Evolutionary conservation across 2,329 filamentous ascomycete genomes (phyloP), one percentile per base, ranked within the genome.

Genomic region (Colletotrichum cordylinicola): DNA sequence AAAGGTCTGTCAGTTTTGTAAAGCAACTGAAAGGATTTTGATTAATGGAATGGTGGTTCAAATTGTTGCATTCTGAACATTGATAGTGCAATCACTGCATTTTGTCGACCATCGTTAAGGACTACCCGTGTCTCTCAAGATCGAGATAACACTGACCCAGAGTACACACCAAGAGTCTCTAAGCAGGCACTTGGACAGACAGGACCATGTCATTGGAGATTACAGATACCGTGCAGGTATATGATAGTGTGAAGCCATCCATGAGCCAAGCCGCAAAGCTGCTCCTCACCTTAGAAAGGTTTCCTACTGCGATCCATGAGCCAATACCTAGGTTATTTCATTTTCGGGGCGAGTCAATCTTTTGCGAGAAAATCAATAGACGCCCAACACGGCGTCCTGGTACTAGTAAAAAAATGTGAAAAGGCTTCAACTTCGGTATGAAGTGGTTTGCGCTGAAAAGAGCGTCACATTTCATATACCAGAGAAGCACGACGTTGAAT

Each of bases 381-480:
- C 0, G 0, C n/a, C 18, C 16, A n/a, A 43, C 1, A 18, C 8
- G 39, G 16, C 3, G n/a, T 18, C 18, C 39, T 6, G 39, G 16
- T 18, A n/a, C 4, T 1, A 3, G 4, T 18, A 43, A 2, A 43
- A 2, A 43, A 18, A n/a, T 43, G 39, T 43, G n/a, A 0, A n/a
- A 6, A 43, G 16, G 16, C 18, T 4, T 1, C 37, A 4, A 43
- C 18, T 16, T 4, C 18, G 37, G 16, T 0, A 43, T 43, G 8
- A 18, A 43, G 8, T 18, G 24, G 37, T 43, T 2, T 1, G 4
- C 4, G 16, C 37, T 39, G 37, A 16, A 18, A 2, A 39, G 37
- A 18, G 37, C 37, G 16, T 2, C 0, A 2, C 16, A 18, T 16
- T 0, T 1, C 3, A 18, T 0, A 4, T 1, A 1, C 37, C 37